Evolutionary conservation across 2,329 filamentous ascomycete genomes (phyloP), one percentile per base, ranked within the genome.

Genomic region (Trichoderma aggressivum): DNA sequence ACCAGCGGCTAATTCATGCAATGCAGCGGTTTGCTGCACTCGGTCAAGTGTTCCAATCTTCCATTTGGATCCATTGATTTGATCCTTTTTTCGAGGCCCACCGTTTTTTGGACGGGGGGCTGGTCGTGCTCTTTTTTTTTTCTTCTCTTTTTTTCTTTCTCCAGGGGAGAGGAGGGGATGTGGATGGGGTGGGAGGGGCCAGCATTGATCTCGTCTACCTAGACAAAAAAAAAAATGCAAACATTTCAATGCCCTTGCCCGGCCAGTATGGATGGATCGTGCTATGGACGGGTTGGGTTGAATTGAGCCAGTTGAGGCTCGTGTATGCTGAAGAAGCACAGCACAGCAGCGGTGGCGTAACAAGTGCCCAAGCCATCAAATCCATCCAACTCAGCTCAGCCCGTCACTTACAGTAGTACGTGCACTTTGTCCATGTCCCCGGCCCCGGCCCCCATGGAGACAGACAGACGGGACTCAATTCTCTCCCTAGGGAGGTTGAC

Each of bases 1-100:
- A 58, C 55, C 55, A 60, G 55, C 65, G 65, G 65, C 65, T 60
- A 58, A 58, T 68, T 60, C 39, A 68, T 68, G 65, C 65, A 68
- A 55, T n/a, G 47, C 62, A 36, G 62, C 62, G 62, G 50, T 28
- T 39, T 16, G 24, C 18, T n/a, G 63, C 21, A 26, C 21, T 43
- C 32, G 24, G n/a, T 66, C 43, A 50, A 39, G 30, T 28, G 50
- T 34, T 56, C 62, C 43, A 64, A 50, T 50, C 59, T 61, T 61
- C 59, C 24, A 26, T 32, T 32, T 26, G 50, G 36, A n/a, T n/a
- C n/a, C n/a, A 18, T 36, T 36, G 34, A 36, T 36, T 36, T 36
- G 34, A 36, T 36, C 34, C 24, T 12, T n/a, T 36, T 61, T 34
- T 36, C 11, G 59, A 16, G 32, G 21, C 34, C 21, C 34, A 26